Base-by-base conservation (phyloP, 176 grass and related monocot species). In the Themeda triandra region DNA sequence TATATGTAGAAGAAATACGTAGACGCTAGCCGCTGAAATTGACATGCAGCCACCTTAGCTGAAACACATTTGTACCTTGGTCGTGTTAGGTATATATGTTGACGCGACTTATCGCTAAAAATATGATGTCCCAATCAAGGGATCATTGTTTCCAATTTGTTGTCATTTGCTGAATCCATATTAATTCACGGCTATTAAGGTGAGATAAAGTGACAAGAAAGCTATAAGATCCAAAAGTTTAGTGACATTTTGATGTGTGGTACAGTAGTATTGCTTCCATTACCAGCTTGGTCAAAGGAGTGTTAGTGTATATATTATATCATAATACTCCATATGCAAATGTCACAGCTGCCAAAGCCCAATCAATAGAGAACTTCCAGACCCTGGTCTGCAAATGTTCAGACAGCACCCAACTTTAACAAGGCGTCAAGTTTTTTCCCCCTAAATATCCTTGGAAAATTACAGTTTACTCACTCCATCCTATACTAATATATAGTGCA, bases 351-450 rank as follows among this genome's bases (percentile, higher is more conserved):
- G 44, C 10, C 3, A 48, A 48, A 48, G 45, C 13, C 45, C 14
- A 18, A 51, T 51, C 18, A 53, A 53, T 69, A 31, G 19, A 21
- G 14, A 83, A 69, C 46, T 66, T 42, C 31, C 1, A 35, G 66
- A 40, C 35, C 62, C 15, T 35, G 76, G 76, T 75, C 81, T 73
- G n/a, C 69, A 68, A 42, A 60, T 84, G 37, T 82, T 82, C 51
- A 49, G 64, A 82, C 39, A 82, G 10, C 23, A 82, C 4, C 23
- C 48, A 2, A 2, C n/a, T 46, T n/a, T 32, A 25, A 19, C n/a
- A 9, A 35, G 23, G 30, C 18, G 6, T 40, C 19, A 64, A 56
- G 39, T 3, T 37, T 37, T 37, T 6, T 37, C 36, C 7, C n/a
- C n/a, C n/a, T n/a, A n/a, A n/a, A 37, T 6, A 37, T 37, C 36